Evolutionary conservation across 176 grass and related monocot species (phyloP), one percentile per base, ranked within the genome.

Genomic region (Paspalum notatum): DNA sequence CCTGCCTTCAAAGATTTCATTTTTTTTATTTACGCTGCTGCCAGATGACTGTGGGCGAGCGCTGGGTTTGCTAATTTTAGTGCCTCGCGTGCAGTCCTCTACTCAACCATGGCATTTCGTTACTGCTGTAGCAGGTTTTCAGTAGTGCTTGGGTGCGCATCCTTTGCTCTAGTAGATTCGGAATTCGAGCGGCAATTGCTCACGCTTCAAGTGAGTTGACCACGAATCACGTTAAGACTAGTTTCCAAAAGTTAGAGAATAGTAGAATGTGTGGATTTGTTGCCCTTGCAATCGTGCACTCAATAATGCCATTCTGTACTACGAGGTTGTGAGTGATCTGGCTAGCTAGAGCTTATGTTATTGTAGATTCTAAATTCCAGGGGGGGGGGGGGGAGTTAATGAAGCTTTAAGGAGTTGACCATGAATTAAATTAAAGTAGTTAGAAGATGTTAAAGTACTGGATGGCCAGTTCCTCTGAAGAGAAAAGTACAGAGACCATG

Each of bases 151-250:
- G 18, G 5, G 55, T 25, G 10, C 80, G 71, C 77, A 71, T 77
- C 77, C 75, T 89, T 76, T 71, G 63, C 39, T 81, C n/a, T 18
- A 47, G n/a, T 58, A 77, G 77, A 81, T 89, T 81, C 57, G 25
- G 1, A 71, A 56, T 71, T 16, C 0, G 25, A 62, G 50, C 26
- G 3, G 14, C 41, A 42, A 21, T 27, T 66, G 54, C 25, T 25
- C 1, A 48, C 61, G 12, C 56, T 22, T 62, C 66, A 71, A 47
- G 63, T 49, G 64, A 76, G 82, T 89, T 80, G 70, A 85, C 87
- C 70, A 47, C 5, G 20, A 68, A 3, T 17, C 55, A 75, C 80
- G 54, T 27, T 75, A 54, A 44, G 53, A 53, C 11, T 50, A 21
- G 41, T 13, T 75, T 15, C 2, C 13, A 47, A 7, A 43, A 22